Conservation (phyloP, 2,329 filamentous ascomycete genomes). For the Fusarium mangiferae region DNA sequence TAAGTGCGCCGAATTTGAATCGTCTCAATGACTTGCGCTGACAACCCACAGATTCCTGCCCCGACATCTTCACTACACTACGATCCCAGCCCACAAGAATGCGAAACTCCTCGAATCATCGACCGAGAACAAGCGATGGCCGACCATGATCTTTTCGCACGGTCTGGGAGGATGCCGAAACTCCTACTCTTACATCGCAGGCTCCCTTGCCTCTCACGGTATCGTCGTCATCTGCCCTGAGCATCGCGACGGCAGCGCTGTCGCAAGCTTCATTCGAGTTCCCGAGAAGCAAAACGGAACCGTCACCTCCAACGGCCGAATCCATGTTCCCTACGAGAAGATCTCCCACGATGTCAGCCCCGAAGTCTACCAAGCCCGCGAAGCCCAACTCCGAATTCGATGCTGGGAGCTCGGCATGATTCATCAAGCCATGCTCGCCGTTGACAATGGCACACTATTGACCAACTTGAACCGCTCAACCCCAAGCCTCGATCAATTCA, state of each 20-base stretch:
- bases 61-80: constrained; percentile 76
- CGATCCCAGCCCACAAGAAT: constrained; percentile 78
- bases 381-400: constrained; percentile 78
- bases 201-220: constrained; percentile 82
- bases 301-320: constrained; percentile 42
- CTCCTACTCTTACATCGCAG: constrained; percentile 84
- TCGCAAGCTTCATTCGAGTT: constrained; percentile 76
- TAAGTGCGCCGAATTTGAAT: constrained; percentile 50
- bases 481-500: constrained; percentile 67
- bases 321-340: constrained; percentile 58
- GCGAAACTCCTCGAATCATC: constrained; percentile 68
- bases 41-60: constrained; percentile 67
- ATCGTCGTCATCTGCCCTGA: constrained; percentile 84
- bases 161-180: constrained; percentile 84
- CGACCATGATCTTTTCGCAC: constrained; percentile 87
- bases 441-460: constrained; percentile 66
- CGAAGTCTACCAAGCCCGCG: constrained; percentile 73
- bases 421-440: constrained; percentile 72
- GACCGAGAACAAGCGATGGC: constrained; percentile 69
- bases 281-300: constrained; percentile 58
- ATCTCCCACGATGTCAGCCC: constrained; percentile 71
- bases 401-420: constrained; percentile 82
- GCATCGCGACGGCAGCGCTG: constrained; percentile 83
- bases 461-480: constrained; percentile 65
- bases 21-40: background rate